Percentiles rank a stretch among this genome's conserved stretches.
Evolutionary conservation across 768 basidiomycete genomes (phyloP).

Genomic region (Agaricus subrufescens): DNA sequence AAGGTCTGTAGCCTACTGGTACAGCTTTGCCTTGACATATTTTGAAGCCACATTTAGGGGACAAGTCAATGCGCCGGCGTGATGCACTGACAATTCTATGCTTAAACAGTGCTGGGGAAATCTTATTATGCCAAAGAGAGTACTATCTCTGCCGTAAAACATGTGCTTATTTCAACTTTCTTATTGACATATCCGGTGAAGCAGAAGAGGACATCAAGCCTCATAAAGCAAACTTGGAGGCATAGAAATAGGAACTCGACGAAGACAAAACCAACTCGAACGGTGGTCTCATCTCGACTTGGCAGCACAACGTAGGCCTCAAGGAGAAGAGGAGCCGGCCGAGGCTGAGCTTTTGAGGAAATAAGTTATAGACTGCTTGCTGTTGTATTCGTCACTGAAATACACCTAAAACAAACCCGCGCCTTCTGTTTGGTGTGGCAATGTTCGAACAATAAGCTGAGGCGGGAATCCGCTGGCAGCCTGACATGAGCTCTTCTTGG

Average conservation of each 20-base stretch:
- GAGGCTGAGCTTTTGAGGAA: conserved; percentile 62
- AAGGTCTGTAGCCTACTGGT: conserved; percentile 35
- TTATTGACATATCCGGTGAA: conserved; percentile 42
- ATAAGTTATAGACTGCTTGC: conserved; percentile 97
- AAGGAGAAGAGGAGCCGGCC: conserved; percentile 83
- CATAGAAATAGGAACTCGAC: conserved; percentile 73
- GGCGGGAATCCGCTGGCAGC: conserved; percentile 68
- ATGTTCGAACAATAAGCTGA: conserved; percentile 84
- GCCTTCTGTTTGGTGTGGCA: conserved; percentile 69
- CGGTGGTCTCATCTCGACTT: conserved; percentile 79
- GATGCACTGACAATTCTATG: conserved; percentile 84
- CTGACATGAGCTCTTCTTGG: conserved; percentile 81
- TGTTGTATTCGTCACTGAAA: conserved; percentile 88
- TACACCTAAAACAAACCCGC: conserved; percentile 59
- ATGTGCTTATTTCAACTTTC: conserved; percentile 81
- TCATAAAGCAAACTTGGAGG: conserved; percentile 78
- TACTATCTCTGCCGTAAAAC: conserved; percentile 91
- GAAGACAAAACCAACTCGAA: conserved; percentile 64
- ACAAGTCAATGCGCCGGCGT: conserved; percentile 89
- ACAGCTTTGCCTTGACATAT: not conserved
- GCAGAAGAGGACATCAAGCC: conserved; percentile 92
- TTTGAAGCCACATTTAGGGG: conserved; percentile 69
- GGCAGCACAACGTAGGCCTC: conserved; percentile 46
- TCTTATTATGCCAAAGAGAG: conserved; percentile 78
- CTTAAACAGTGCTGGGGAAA: conserved; percentile 76